phyloP scores from a whole-genome alignment of 768 basidiomycete genomes.

The Gloeostereum incarnatum region DNA sequence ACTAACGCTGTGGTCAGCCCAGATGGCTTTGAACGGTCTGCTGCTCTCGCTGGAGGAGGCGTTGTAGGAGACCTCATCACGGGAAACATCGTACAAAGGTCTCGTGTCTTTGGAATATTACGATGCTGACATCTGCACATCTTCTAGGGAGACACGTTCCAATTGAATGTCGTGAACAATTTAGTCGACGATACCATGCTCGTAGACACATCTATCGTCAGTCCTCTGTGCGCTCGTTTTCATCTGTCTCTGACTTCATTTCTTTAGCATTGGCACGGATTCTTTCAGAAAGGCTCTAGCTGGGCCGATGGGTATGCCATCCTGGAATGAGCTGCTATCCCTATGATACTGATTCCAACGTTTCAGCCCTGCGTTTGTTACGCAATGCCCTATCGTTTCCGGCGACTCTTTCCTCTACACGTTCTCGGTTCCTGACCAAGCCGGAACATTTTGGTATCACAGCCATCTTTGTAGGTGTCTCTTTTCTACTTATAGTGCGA shows the following conservation, averaged over 20 bases:
- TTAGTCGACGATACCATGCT: constrained; percentile 28
- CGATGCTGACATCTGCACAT: too few species aligned
- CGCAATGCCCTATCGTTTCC: constrained; percentile 24
- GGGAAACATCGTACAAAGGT: too few species aligned
- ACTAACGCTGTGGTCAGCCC: constrained; percentile 19
- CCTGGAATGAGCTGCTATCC: too few species aligned
- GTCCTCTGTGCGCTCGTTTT: too few species aligned
- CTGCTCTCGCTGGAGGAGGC: constrained; percentile 19
- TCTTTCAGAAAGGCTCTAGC: constrained; percentile 5
- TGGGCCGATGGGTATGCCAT: constrained; percentile 11
- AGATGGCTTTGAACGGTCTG: constrained; percentile 19
- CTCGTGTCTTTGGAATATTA: too few species aligned
- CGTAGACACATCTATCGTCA: constrained; percentile 30
- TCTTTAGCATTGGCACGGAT: constrained; percentile 17
- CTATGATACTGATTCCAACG: too few species aligned
- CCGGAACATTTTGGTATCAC: constrained; percentile 24
- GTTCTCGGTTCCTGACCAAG: constrained; percentile 19
- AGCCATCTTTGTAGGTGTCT: constrained; percentile 19
- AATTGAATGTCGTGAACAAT: constrained; percentile 30
- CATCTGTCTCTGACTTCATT: too few species aligned
- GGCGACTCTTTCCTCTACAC: constrained; percentile 19
- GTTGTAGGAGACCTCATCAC: constrained; percentile 24
- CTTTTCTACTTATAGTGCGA: too few species aligned
- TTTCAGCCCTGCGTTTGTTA: constrained; percentile 18
- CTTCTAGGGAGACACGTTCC: constrained; percentile 30